Base-by-base conservation (phyloP, 768 basidiomycete genomes). In the Panaeolus cyanescens region DNA sequence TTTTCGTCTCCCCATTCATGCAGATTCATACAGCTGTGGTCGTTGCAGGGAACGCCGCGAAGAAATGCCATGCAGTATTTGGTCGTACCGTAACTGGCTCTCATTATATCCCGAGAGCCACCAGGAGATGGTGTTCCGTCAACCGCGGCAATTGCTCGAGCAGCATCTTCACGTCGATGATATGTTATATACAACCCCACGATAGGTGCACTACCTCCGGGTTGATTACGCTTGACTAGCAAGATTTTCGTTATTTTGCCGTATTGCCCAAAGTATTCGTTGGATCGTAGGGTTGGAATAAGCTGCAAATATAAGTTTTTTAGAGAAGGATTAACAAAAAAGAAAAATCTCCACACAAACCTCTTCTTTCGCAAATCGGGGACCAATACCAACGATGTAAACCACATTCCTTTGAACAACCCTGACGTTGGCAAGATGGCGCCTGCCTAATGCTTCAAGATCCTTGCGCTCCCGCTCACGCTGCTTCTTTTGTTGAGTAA, bases 1-100 rank as follows among this genome's bases (percentile, higher is more conserved):
- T 94, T 92, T 75, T 99, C 96, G 63, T 98, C 97, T 32, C 96
- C 97, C 93, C 95, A 97, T 73, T 99, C 97, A 71, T 99, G 97
- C 42, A 96, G 78, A 72, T 93, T 92, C 88, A 96, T 90, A 75
- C 97, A 99, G 65, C 85, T 88, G 67, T 92, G 90, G 68, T 94
- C 94, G 60, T 88, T 84, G 74, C 97, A 99, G 62, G 83, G 82
- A 33, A 85, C 83, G 19, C 93, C 88, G 39, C 96, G 91, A 62
- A 99, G 83, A 73, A 97, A 99, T 3, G 89, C 82, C 87, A 98
- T 95, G 76, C 97, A 99, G 70, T 99, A 99, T 74, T 97, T 93
- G 32, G 96, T 96, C 15, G 96, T 99, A 28, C 97, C 97, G 72
- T 93, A 90, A 70, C 93, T 96, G 17, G 95, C 96, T 62, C 93